Evolutionary conservation across 305 asterid species (phyloP).

Genomic region (Solanum hybrid): DNA sequence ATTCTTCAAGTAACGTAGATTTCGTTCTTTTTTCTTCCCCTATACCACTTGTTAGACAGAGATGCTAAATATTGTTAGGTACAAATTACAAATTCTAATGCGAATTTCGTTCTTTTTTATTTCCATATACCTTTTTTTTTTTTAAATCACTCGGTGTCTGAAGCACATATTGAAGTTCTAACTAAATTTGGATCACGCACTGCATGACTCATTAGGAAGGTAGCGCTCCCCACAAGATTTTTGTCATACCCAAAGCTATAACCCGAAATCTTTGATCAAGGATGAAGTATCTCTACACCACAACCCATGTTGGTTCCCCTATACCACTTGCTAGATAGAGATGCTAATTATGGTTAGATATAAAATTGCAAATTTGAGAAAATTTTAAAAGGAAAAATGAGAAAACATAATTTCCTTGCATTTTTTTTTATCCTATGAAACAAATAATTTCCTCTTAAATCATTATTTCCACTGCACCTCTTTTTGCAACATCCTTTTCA

Average conservation of each 20-base stretch:
- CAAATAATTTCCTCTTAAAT: neutral
- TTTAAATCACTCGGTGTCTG: too few relatives aligned
- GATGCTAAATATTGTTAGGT: neutral
- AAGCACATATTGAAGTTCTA: fast-evolving
- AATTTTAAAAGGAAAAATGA: neutral
- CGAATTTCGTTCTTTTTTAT: neutral
- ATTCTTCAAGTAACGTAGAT: neutral
- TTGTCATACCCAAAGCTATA: neutral
- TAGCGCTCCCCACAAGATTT: neutral
- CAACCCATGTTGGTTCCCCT: neutral
- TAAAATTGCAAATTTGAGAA: neutral
- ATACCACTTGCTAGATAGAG: neutral
- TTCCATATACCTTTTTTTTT: fast-evolving
- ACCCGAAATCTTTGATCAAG: too few relatives aligned
- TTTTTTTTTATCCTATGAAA: neutral
- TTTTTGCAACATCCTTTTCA: neutral
- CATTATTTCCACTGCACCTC: neutral
- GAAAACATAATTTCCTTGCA: neutral
- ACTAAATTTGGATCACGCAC: too few relatives aligned
- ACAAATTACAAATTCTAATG: neutral
- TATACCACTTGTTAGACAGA: neutral
- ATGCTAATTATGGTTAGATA: neutral
- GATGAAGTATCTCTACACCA: too few relatives aligned
- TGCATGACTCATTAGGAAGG: neutral
- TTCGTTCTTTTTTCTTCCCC: neutral